These are phyloP conservation scores for Trichoderma aggressivum DNA, from an alignment of 2,329 filamentous ascomycete genomes.

Conservation along the genomic window DNA sequence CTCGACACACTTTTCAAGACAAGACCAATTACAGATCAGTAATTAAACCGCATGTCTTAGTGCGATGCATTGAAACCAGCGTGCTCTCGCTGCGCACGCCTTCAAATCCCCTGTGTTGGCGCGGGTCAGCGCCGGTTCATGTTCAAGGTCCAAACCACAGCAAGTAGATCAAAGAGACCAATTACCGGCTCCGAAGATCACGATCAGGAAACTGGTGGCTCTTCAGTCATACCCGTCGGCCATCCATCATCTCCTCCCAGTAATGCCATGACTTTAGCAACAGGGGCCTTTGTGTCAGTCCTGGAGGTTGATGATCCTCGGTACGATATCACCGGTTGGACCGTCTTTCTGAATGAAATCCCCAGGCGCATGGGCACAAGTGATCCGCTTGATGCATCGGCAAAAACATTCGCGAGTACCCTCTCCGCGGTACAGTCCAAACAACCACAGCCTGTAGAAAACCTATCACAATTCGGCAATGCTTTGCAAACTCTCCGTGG, in stretches of 20 bases:
- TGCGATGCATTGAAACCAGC: background rate
- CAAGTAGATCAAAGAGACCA: background rate
- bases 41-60: background rate
- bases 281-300: background rate
- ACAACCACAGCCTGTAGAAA: background rate
- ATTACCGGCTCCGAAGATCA: background rate
- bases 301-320: background rate
- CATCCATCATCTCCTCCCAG: background rate
- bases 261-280: background rate
- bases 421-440: background rate
- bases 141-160: background rate
- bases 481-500: background rate
- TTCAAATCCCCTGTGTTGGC: background rate
- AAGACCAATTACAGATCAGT: background rate
- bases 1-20: background rate
- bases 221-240: background rate
- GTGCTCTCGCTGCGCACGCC: background rate
- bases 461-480: background rate
- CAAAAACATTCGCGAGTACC: background rate
- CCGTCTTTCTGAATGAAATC: background rate
- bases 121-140: background rate
- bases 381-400: background rate
- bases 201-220: background rate
- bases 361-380: background rate
- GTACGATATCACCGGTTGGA: background rate